Base-by-base conservation (phyloP, 192 early-diverging fungal species). In the Geranomyces michiganensis region DNA sequence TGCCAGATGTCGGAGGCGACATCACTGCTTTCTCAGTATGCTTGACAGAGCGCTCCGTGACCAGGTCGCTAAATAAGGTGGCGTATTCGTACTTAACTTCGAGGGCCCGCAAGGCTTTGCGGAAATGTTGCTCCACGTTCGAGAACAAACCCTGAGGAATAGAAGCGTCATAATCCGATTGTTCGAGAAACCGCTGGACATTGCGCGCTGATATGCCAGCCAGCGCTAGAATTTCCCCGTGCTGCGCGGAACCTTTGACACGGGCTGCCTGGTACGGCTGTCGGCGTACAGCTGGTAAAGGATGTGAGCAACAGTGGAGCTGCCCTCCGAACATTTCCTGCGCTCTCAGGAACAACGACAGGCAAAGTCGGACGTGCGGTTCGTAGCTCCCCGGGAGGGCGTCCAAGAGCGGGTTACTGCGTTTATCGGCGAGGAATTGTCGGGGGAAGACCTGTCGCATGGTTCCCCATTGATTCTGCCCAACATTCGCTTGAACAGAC, bases 51-150 rank as follows among this genome's bases (percentile, higher is more conserved):
- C 51, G 3, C 26, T 55, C 51, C 7, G 51, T 55, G 51, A 55
- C 51, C 51, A 55, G 51, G 21, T 55, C 51, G 51, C 51, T 55
- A 15, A 55, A 55, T n/a, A 55, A 27, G 51, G 51, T 55, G 51
- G 51, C 51, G 51, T 55, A 55, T 27, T 55, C 51, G 51, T 24
- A 27, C 51, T 55, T 55, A 15, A 55, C 51, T n/a, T 55, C 51
- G 21, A 24, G 51, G 6, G 26, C 26, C 51, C 51, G 19, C 51
- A 55, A 55, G 21, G 51, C 51, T 27, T 55, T 27, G 51, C 51
- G 26, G 51, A 55, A 55, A 27, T 15, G 51, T 55, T 8, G 19
- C 14, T 55, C 51, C 6, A 55, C 51, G 3, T 55, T 2, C 14
- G 19, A n/a, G 26, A 55, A 55, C 21, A 24, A 55, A 2, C 21